A percentile compares a stretch with the other conserved stretches of the same genome.
phyloP scores from a whole-genome alignment of 768 basidiomycete genomes.

The Chlorophyllum brunneum region DNA sequence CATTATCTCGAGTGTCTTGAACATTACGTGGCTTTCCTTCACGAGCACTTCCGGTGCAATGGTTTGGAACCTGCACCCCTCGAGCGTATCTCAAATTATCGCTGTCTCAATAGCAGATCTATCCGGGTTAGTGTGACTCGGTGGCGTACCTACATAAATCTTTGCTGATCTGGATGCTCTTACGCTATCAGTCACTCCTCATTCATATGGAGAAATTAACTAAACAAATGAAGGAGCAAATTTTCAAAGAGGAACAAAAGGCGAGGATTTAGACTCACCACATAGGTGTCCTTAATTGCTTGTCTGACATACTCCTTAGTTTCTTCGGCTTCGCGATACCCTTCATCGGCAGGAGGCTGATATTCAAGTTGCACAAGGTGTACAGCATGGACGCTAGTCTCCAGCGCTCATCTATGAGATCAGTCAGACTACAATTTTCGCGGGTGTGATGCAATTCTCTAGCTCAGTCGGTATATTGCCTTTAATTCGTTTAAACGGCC shows the following conservation, averaged over 20 bases:
- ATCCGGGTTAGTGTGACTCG: constrained; percentile 44
- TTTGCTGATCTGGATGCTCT: not conserved
- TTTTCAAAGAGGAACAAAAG: constrained; percentile 50
- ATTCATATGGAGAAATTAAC: constrained; percentile 65
- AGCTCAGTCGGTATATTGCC: too few relatives aligned
- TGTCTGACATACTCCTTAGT: constrained; percentile 16
- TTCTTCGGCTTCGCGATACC: constrained; percentile 23
- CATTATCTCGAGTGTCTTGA: constrained; percentile 73
- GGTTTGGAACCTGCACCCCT: constrained; percentile 43
- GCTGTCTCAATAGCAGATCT: constrained; percentile 58
- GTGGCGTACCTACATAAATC: not conserved
- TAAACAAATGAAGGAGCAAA: constrained; percentile 45
- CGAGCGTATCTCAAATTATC: constrained; percentile 46
- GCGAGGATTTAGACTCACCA: constrained; percentile 28
- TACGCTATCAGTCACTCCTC: constrained; percentile 50
- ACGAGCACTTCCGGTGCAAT: constrained; percentile 53
- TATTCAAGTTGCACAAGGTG: constrained; percentile 5
- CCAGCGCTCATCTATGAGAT: too few relatives aligned
- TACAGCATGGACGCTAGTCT: not conserved
- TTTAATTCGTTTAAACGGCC: too few relatives aligned
- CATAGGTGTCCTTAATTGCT: not conserved
- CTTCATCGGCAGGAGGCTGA: constrained; percentile 18
- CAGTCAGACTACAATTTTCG: too few relatives aligned
- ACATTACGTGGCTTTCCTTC: constrained; percentile 63
- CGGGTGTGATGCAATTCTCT: too few relatives aligned